A percentile compares a stretch with the other conserved stretches of the same genome.
Conservation (phyloP, 768 basidiomycete genomes). For the Suillus fuscotomentosus region DNA sequence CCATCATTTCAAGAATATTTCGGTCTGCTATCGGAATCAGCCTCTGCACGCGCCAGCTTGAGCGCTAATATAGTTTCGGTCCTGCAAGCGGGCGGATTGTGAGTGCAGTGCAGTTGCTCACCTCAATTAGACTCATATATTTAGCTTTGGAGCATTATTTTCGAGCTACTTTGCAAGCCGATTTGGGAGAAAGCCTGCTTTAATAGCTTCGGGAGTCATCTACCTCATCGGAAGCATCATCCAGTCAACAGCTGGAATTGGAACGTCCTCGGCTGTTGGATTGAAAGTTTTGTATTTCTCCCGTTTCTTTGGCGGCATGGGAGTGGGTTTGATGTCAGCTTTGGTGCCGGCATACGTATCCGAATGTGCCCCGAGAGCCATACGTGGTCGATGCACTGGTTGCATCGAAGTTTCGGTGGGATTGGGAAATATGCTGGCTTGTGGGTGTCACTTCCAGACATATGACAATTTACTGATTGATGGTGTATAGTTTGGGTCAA, state of each 20-base stretch:
- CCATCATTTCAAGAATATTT: slow-evolving; percentile 37
- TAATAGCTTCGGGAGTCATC: slow-evolving; percentile 30
- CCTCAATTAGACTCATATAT: background rate
- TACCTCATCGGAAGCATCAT: slow-evolving; percentile 35
- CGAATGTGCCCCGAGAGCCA: slow-evolving; percentile 36
- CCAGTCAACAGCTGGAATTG: slow-evolving; percentile 34
- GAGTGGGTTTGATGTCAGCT: slow-evolving; percentile 38
- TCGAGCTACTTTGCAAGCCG: slow-evolving; percentile 28
- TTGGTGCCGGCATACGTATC: slow-evolving; percentile 37
- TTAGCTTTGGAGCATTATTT: slow-evolving; percentile 28
- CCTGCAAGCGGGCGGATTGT: slow-evolving; percentile 37
- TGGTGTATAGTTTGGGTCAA: slow-evolving; percentile 34
- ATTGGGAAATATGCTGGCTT: slow-evolving; percentile 35
- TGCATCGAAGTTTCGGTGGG: slow-evolving; percentile 31
- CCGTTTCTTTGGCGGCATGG: slow-evolving; percentile 49
- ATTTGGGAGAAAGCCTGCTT: slow-evolving; percentile 34
- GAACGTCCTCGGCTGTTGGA: slow-evolving; percentile 22
- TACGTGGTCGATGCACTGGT: slow-evolving; percentile 38
- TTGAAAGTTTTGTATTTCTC: slow-evolving; percentile 31
- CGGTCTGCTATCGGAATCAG: slow-evolving; percentile 26
- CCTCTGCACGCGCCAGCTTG: slow-evolving; percentile 24
- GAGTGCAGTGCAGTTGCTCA: slow-evolving; percentile 4
- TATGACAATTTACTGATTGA: background rate
- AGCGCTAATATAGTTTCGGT: slow-evolving; percentile 39
- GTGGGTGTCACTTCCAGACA: slow-evolving; percentile 19